Base-by-base conservation (phyloP, 2,329 filamentous ascomycete species). In the Pyrenophora graminea region DNA sequence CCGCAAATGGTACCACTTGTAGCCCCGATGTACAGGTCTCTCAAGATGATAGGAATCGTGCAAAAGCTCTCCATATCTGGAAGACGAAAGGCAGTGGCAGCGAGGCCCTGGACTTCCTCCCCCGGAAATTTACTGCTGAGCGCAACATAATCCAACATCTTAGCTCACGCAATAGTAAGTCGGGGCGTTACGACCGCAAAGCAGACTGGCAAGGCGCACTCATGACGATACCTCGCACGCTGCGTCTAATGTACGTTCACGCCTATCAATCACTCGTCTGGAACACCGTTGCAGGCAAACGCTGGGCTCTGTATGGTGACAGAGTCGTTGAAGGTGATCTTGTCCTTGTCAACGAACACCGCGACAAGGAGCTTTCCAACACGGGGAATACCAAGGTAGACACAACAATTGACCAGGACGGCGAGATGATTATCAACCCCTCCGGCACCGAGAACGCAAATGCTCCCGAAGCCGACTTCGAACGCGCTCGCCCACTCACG, bases 241-340 rank as follows among this genome's bases (percentile, higher is more conserved):
- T 97, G 63, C 85, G 91, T 37, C 84, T 91, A 51, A 97, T 99
- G 89, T 99, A 97, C 70, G 87, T 96, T 13, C 94, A 99, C 72
- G 93, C 94, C 4, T 97, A 97, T 74, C 94, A 99, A 73, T 96
- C 90, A 5, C 83, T 91, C 32, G 86, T 99, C 7, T 99, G 93
- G 93, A 99, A 99, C 76, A 84, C 85, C 60, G 89, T 85, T 10
- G 90, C 85, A 1, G 91, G 89, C 59, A 85, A 88, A 62, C 88
- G 94, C 39, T 96, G 91, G 88, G 83, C 85, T 36, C 77, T 84
- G 2, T 88, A 88, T 68, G 91, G 92, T 43, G 74, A 80, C 52
- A 81, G 80, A 47, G 90, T 97, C 13, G 82, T 96, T 12, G 84
- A 88, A 62, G 94, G 94, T 27, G 94, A 99, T 71, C 82, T 99